phyloP scores from a whole-genome alignment of 2,329 filamentous ascomycete genomes.

The Exophiala calicioides region DNA sequence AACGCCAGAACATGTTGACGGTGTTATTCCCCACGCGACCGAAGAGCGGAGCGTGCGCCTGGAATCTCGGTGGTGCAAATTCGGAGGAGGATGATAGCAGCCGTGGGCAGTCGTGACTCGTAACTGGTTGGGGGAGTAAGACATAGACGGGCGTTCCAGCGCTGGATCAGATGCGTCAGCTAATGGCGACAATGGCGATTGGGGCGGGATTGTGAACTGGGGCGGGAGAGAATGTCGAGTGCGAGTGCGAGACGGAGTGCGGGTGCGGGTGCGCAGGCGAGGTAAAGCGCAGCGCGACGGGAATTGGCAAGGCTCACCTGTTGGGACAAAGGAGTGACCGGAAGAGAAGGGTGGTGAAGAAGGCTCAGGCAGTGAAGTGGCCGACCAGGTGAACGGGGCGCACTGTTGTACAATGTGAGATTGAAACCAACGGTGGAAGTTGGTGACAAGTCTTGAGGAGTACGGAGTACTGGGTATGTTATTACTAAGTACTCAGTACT shows the following conservation, averaged over 20 bases:
- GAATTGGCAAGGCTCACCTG: slow-evolving; percentile 18
- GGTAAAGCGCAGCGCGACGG: too few species aligned
- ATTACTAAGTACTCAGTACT: too few species aligned
- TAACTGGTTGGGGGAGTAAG: slow-evolving; percentile 20
- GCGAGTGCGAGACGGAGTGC: too few species aligned
- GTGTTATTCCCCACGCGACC: slow-evolving; percentile 6
- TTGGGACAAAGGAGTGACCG: slow-evolving; percentile 27
- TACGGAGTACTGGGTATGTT: too few species aligned
- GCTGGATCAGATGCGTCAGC: slow-evolving; percentile 18
- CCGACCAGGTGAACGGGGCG: slow-evolving; percentile 2
- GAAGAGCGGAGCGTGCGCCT: slow-evolving; percentile 1
- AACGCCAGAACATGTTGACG: slow-evolving; percentile 97
- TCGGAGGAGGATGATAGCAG: slow-evolving; percentile 13
- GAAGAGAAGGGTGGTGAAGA: slow-evolving; percentile 15
- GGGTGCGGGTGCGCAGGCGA: too few species aligned
- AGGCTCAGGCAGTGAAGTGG: slow-evolving; percentile 13
- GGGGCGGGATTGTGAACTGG: neutral
- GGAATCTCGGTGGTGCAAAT: slow-evolving; percentile 19
- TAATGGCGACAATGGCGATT: neutral
- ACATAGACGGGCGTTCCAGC: slow-evolving; percentile 29
- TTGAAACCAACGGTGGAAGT: too few species aligned
- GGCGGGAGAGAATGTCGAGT: too few species aligned
- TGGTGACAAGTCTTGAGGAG: too few species aligned
- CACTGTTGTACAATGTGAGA: slow-evolving; percentile 10
- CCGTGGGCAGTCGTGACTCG: slow-evolving; percentile 25